phyloP scores from a whole-genome alignment of 192 early-diverging fungal species.

The Phycomyces nitens region DNA sequence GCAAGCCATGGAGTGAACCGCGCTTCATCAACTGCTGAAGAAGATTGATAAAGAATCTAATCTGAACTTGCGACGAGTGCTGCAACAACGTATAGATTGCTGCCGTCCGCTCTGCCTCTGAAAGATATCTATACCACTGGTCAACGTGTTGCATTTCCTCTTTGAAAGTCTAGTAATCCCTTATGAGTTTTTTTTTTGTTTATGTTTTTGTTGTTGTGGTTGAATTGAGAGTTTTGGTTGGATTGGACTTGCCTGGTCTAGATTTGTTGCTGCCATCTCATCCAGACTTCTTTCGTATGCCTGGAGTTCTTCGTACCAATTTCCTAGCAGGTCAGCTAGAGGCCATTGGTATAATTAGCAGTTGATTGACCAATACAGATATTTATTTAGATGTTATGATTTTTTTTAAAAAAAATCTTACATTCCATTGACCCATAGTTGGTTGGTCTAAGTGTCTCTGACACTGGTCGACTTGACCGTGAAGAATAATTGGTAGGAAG shows the following conservation, averaged over 20 bases:
- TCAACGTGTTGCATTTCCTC: conserved; percentile 89
- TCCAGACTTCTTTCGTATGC: conserved; percentile 90
- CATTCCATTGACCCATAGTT: too few species aligned
- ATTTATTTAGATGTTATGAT: too few species aligned
- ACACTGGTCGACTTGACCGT: too few species aligned
- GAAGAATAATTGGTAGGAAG: too few species aligned
- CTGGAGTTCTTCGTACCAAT: conserved; percentile 88
- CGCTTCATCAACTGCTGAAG: conserved; percentile 87
- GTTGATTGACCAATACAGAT: too few species aligned
- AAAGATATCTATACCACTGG: conserved; percentile 90
- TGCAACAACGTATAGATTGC: conserved; percentile 87
- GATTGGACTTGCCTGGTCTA: conserved; percentile 74
- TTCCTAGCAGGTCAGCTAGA: conserved; percentile 69
- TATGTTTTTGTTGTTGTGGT: conserved; percentile 24
- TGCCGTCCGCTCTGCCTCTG: conserved; percentile 85
- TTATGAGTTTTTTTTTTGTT: not conserved
- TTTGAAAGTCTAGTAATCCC: not conserved
- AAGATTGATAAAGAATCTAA: conserved; percentile 90
- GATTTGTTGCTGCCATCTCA: conserved; percentile 77
- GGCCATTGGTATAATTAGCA: too few species aligned
- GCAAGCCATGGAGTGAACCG: conserved; percentile 62
- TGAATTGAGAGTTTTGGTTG: too few species aligned
- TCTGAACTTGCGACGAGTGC: conserved; percentile 83
- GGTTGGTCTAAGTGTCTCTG: too few species aligned
- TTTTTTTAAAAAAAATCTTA: too few species aligned